These are phyloP conservation scores for Xylaria sp. DNA, from an alignment of 2,329 filamentous ascomycete genomes.

Conservation along the genomic window DNA sequence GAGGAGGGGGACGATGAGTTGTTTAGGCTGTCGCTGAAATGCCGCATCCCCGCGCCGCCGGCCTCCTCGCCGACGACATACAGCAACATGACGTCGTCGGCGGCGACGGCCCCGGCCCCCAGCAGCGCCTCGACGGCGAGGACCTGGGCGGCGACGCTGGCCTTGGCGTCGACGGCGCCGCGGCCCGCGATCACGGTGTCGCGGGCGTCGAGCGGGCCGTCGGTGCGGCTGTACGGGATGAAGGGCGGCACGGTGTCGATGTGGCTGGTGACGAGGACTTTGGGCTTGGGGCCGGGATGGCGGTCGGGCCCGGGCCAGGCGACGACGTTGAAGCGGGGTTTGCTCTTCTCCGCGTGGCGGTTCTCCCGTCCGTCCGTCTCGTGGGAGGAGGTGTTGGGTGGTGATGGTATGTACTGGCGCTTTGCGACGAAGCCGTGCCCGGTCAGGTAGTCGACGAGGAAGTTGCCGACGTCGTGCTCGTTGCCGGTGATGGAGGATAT, in stretches of 20 bases:
- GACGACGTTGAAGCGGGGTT: slow-evolving; percentile 72
- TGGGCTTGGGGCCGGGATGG: slow-evolving; percentile 48
- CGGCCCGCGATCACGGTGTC: slow-evolving; percentile 67
- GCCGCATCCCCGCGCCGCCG: slow-evolving; percentile 77
- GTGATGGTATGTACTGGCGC: slow-evolving; percentile 45
- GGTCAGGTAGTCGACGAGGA: slow-evolving; percentile 68
- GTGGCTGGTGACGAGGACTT: slow-evolving; percentile 74
- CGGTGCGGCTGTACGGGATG: slow-evolving; percentile 66
- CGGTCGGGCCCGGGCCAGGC: slow-evolving; percentile 62
- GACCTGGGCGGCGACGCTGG: slow-evolving; percentile 72
- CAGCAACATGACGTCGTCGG: slow-evolving; percentile 60
- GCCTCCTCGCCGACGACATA: slow-evolving; percentile 84
- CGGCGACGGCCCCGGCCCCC: slow-evolving; percentile 40
- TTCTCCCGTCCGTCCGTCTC: no score
- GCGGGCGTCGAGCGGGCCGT: slow-evolving; percentile 45
- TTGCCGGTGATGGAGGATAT: slow-evolving; percentile 72
- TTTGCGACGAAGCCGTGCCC: slow-evolving; percentile 47
- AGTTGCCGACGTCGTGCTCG: slow-evolving; percentile 69
- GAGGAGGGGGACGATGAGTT: not conserved
- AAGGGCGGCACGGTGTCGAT: slow-evolving; percentile 79
- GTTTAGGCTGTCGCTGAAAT: slow-evolving; percentile 47
- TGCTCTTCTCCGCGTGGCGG: no score
- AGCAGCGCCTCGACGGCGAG: slow-evolving; percentile 64
- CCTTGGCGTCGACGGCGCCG: slow-evolving; percentile 74
- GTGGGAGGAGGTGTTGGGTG: slow-evolving; percentile 35